A percentile compares a stretch with the other conserved stretches of the same genome.
These are phyloP conservation scores for Selaginella moellendorffii DNA, from an alignment of 75 land plant genomes.

Conservation along the genomic window DNA sequence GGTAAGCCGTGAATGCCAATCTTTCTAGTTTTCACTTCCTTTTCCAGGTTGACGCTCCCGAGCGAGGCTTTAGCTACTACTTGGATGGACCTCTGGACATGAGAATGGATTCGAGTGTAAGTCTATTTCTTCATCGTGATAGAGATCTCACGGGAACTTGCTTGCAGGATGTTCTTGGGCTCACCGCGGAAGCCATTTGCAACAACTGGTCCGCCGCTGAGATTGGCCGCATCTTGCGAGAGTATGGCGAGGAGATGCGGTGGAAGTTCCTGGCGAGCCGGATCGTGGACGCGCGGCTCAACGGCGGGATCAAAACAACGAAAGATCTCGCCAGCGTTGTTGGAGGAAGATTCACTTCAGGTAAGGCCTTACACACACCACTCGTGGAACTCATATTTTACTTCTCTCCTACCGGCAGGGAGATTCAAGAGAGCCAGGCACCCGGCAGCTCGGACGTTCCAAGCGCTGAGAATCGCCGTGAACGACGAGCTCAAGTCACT, in stretches of 20 bases:
- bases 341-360: not conserved
- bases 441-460: slow-evolving; percentile 74
- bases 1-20: slow-evolving; percentile 24
- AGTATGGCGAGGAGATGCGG: slow-evolving; percentile 92
- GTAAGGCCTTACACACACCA: not conserved
- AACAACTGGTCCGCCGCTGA: slow-evolving; percentile 90
- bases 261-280: slow-evolving; percentile 56
- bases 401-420: slow-evolving; percentile 21
- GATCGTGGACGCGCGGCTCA: slow-evolving; percentile 50
- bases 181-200: slow-evolving; percentile 77
- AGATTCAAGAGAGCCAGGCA: slow-evolving; percentile 42
- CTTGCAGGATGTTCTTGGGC: not conserved
- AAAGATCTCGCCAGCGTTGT: slow-evolving; percentile 54
- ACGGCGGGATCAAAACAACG: slow-evolving; percentile 80
- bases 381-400: not conserved
- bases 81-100: slow-evolving; percentile 84
- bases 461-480: slow-evolving; percentile 92
- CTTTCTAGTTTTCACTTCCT: not conserved
- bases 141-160: too few species aligned
- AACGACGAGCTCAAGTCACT: slow-evolving; percentile 78
- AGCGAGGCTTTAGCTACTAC: slow-evolving; percentile 80
- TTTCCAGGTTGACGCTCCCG: slow-evolving; percentile 56
- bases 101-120: slow-evolving; percentile 91
- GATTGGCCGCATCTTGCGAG: slow-evolving; percentile 75
- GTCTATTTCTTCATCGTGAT: not conserved